phyloP scores from a whole-genome alignment of 345 rosid genomes.

The Geranium rotundifolium region DNA sequence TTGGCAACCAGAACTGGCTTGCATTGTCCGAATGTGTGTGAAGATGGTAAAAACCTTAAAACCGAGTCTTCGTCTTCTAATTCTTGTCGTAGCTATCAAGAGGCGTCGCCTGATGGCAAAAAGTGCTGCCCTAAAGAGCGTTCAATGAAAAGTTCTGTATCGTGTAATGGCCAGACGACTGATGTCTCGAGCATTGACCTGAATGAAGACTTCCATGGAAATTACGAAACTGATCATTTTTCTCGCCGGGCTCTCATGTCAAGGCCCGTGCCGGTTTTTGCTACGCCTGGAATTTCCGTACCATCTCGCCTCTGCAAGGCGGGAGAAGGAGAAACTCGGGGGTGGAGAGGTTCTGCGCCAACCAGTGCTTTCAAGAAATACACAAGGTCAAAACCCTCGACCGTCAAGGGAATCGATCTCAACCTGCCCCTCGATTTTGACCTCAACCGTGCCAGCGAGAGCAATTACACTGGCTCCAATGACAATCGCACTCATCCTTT shows the following conservation, averaged over 20 bases:
- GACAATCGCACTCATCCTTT: constrained; percentile 1
- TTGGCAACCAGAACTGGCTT: not conserved
- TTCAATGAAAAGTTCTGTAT: constrained; percentile 1
- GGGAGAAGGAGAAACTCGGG: constrained; percentile 1
- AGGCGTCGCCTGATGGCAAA: not conserved
- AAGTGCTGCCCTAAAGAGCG: not conserved
- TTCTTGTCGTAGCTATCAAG: constrained; percentile 10
- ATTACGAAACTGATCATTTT: not conserved
- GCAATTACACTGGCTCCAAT: constrained; percentile 7
- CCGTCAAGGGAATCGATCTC: constrained; percentile 10
- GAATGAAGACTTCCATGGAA: constrained; percentile 5
- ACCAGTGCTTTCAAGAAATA: constrained; percentile 14
- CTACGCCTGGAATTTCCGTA: constrained; percentile 10
- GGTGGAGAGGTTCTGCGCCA: constrained; percentile 19
- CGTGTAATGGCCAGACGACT: not conserved
- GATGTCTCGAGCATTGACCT: constrained; percentile 8
- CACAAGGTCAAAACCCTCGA: constrained; percentile 1
- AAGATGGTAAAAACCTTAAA: constrained; percentile 7
- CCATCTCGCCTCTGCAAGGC: constrained; percentile 2
- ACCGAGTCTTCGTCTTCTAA: constrained; percentile 17
- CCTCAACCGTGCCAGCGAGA: constrained; percentile 11
- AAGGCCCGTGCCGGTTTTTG: constrained; percentile 16
- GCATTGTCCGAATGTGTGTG: not conserved
- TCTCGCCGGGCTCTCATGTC: not conserved
- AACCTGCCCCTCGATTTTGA: constrained; percentile 13